Evolutionary conservation across 2,329 filamentous ascomycete genomes (phyloP).

Genomic region (Colletotrichum sp.): DNA sequence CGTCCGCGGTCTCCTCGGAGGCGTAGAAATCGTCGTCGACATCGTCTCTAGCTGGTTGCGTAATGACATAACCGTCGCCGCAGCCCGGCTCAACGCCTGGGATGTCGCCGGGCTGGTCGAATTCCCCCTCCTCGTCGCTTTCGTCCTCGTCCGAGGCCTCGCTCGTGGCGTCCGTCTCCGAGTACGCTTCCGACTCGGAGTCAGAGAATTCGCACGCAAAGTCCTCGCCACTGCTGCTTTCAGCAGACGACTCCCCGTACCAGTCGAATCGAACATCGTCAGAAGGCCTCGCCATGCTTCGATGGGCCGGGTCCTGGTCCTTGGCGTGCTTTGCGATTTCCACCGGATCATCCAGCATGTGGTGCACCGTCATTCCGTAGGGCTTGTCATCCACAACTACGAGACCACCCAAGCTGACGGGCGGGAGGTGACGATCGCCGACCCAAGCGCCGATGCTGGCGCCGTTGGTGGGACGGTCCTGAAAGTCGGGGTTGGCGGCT

Average conservation of each 20-base stretch:
- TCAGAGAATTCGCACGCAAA: conserved; percentile 68
- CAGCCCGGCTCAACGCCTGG: conserved; percentile 77
- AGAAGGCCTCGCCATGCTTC: conserved; percentile 44
- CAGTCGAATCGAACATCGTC: conserved; percentile 41
- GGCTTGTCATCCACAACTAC: conserved; percentile 83
- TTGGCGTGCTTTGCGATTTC: conserved; percentile 25
- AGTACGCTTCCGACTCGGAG: conserved; percentile 60
- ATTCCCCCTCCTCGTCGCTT: conserved; percentile 56
- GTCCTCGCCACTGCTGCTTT: conserved; percentile 56
- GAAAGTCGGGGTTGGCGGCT: conserved; percentile 75
- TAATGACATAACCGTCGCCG: conserved; percentile 80
- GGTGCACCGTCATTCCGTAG: conserved; percentile 95
- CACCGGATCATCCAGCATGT: conserved; percentile 83
- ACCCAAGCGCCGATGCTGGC: conserved; percentile 94
- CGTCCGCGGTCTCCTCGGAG: conserved; percentile 70
- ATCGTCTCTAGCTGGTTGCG: conserved; percentile 90
- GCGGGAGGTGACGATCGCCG: conserved; percentile 83
- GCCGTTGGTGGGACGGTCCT: conserved; percentile 79
- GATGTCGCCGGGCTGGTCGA: conserved; percentile 74
- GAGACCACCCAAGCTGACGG: conserved; percentile 89
- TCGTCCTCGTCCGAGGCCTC: conserved; percentile 53
- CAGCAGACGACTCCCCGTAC: conserved; percentile 45
- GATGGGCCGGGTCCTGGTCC: conserved; percentile 25
- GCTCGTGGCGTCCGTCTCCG: conserved; percentile 57
- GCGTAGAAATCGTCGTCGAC: conserved; percentile 85